A percentile compares a stretch with the other conserved stretches of the same genome.
Conservation (phyloP, 768 basidiomycete species). For the Coprinopsis marcescibilis region DNA sequence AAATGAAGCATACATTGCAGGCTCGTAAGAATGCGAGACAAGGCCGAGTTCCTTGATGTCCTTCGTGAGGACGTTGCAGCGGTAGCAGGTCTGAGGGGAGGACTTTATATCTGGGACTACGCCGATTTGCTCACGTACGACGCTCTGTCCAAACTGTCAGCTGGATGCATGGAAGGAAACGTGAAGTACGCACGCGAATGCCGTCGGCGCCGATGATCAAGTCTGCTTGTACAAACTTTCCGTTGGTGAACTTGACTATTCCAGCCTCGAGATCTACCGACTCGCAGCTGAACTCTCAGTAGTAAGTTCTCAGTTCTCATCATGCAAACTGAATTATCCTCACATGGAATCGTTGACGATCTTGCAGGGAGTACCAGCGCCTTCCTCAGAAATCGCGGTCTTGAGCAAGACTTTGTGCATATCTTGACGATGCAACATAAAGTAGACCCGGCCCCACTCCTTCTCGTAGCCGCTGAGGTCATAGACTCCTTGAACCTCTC, state of each 20-base stretch:
- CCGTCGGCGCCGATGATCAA: slow-evolving; percentile 29
- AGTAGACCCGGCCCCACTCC: slow-evolving; percentile 25
- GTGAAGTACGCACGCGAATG: slow-evolving; percentile 20
- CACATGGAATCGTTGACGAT: slow-evolving; percentile 22
- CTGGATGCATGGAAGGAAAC: not conserved
- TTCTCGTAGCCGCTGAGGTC: slow-evolving; percentile 24
- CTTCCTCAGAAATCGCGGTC: slow-evolving; percentile 20
- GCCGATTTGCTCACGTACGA: slow-evolving; percentile 21
- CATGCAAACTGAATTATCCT: too few species aligned
- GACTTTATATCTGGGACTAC: slow-evolving; percentile 24
- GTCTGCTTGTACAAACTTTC: slow-evolving; percentile 20
- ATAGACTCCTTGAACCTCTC: slow-evolving; percentile 24
- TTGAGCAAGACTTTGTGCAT: slow-evolving; percentile 26
- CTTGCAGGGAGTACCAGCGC: slow-evolving; percentile 21
- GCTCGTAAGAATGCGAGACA: slow-evolving; percentile 23
- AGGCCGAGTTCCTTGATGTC: slow-evolving; percentile 25
- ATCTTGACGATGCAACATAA: slow-evolving; percentile 28
- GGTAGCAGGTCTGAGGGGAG: slow-evolving; percentile 27
- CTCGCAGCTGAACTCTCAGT: slow-evolving; percentile 16
- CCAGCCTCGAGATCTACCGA: slow-evolving; percentile 19
- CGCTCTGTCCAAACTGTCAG: slow-evolving; percentile 15
- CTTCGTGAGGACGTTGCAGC: slow-evolving; percentile 24
- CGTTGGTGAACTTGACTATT: slow-evolving; percentile 22
- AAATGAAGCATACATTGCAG: slow-evolving; percentile 22
- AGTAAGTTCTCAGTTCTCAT: not conserved